These are phyloP conservation scores for Microcyclospora pomicola DNA, from an alignment of 2,329 filamentous ascomycete genomes.

Conservation along the genomic window DNA sequence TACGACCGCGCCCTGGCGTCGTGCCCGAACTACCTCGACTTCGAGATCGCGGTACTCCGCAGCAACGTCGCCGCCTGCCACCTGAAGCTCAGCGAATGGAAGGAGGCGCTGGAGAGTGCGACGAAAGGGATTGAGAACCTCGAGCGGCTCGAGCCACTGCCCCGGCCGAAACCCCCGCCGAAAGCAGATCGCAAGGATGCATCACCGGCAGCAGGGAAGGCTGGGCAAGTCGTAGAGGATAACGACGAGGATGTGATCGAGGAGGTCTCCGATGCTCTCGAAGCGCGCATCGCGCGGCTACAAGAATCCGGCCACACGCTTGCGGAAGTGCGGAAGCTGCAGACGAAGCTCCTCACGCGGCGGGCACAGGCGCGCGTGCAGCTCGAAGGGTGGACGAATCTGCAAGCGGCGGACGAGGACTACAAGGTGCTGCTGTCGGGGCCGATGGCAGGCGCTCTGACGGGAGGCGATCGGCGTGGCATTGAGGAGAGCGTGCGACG, in stretches of 20 bases:
- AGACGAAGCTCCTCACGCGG: constrained; percentile 69
- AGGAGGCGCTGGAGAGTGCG: constrained; percentile 62
- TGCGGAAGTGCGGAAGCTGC: constrained; percentile 60
- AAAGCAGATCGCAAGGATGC: constrained; percentile 10
- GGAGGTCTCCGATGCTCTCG: constrained; percentile 35
- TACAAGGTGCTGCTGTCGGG: constrained; percentile 48
- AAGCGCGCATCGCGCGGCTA: constrained; percentile 29
- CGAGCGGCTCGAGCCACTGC: constrained; percentile 43
- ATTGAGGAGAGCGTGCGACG: constrained; percentile 52
- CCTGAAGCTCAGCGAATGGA: constrained; percentile 74
- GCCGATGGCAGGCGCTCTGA: constrained; percentile 45
- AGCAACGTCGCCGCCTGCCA: constrained; percentile 86
- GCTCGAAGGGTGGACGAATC: constrained; percentile 61
- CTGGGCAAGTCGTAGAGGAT: constrained; percentile 11
- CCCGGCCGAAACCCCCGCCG: constrained; percentile 9
- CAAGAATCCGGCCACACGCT: constrained; percentile 28
- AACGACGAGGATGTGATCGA: constrained; percentile 29
- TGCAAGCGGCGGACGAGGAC: constrained; percentile 67
- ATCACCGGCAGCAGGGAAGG: constrained; percentile 6
- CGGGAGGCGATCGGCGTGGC: constrained; percentile 50
- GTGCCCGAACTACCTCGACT: constrained; percentile 75
- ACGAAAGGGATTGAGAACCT: constrained; percentile 59
- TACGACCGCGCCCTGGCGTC: constrained; percentile 69
- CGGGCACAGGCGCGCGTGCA: constrained; percentile 60
- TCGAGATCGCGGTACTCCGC: constrained; percentile 72